Evolutionary conservation across 176 grass and related monocot genomes (phyloP).

Genomic region (Thalia dealbata): DNA sequence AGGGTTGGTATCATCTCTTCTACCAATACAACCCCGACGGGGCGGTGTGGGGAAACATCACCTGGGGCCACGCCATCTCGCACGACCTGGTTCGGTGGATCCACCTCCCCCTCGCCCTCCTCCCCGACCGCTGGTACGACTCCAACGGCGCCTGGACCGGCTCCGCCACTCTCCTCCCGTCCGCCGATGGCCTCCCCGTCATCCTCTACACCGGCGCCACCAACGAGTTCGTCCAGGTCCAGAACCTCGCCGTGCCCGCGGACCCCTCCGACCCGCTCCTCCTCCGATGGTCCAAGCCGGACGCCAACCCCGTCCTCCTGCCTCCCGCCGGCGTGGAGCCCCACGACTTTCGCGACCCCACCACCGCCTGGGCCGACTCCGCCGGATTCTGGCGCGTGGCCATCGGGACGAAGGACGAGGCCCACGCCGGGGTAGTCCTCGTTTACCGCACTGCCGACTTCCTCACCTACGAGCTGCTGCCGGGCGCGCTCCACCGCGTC

Average conservation of each 20-base stretch:
- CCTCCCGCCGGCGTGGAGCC: neutral
- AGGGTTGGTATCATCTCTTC: conserved; percentile 13
- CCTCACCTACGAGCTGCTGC: conserved; percentile 2
- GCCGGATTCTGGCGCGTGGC: neutral
- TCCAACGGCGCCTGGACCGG: conserved; percentile 8
- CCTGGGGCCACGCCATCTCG: conserved; percentile 11
- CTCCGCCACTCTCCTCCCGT: conserved; percentile 16
- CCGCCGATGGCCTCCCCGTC: neutral
- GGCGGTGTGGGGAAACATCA: conserved; percentile 6
- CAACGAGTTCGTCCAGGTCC: conserved; percentile 3
- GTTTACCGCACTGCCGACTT: conserved; percentile 10
- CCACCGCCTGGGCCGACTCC: conserved; percentile 6
- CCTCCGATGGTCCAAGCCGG: conserved; percentile 1
- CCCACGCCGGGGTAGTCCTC: conserved; percentile 3
- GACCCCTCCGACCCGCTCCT: conserved; percentile 7
- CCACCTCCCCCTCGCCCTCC: conserved; percentile 2
- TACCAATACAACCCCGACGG: conserved; percentile 18
- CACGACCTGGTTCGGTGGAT: conserved; percentile 6
- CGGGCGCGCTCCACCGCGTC: neutral
- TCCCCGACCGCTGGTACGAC: conserved; percentile 6
- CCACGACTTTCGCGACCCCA: conserved; percentile 10
- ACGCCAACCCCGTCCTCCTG: conserved; percentile 10
- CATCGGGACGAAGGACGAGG: conserved; percentile 8
- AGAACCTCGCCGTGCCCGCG: conserved; percentile 10
- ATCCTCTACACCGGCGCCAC: conserved; percentile 14